A percentile compares a stretch with the other conserved stretches of the same genome.
Evolutionary conservation across 139 green algal genomes (phyloP).

Genomic region (Auxenochlorella pyrenoidosa): DNA sequence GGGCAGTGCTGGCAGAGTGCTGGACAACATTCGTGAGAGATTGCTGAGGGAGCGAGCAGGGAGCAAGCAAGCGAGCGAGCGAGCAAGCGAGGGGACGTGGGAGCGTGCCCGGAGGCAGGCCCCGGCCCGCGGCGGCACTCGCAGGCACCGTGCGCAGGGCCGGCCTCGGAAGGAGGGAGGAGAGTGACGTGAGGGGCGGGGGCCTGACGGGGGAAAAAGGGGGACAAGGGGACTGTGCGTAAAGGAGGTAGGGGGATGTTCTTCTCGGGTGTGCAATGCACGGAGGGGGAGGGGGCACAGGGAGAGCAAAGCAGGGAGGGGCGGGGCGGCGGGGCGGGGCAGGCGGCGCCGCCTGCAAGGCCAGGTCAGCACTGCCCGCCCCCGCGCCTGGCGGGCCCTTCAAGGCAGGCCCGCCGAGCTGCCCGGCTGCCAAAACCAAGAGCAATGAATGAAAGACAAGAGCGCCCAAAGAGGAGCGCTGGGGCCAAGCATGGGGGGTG

Average conservation of each 20-base stretch:
- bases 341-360: not conserved
- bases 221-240: too few species aligned
- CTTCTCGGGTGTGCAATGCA: constrained; percentile 16
- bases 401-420: too few species aligned
- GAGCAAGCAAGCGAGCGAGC: not conserved
- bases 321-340: not conserved
- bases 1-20: constrained; percentile 6
- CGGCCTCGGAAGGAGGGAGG: not conserved
- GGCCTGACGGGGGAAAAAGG: not conserved
- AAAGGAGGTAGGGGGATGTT: constrained; percentile 13
- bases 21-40: not conserved
- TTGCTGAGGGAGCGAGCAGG: not conserved
- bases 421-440: too few species aligned
- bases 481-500: too few species aligned
- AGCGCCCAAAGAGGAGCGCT: too few species aligned
- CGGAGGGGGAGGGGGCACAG: not conserved
- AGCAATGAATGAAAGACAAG: too few species aligned
- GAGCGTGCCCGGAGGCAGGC: not conserved
- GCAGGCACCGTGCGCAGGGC: not conserved
- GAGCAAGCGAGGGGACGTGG: not conserved
- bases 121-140: not conserved
- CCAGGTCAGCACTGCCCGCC: not conserved
- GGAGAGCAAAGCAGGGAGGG: not conserved
- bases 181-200: not conserved
- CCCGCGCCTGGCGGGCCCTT: too few species aligned